Evolutionary conservation across 1,284 basidiomycete genomes (phyloP), one percentile per base, ranked within the genome.

Genomic region (Sporisorium graminicola): DNA sequence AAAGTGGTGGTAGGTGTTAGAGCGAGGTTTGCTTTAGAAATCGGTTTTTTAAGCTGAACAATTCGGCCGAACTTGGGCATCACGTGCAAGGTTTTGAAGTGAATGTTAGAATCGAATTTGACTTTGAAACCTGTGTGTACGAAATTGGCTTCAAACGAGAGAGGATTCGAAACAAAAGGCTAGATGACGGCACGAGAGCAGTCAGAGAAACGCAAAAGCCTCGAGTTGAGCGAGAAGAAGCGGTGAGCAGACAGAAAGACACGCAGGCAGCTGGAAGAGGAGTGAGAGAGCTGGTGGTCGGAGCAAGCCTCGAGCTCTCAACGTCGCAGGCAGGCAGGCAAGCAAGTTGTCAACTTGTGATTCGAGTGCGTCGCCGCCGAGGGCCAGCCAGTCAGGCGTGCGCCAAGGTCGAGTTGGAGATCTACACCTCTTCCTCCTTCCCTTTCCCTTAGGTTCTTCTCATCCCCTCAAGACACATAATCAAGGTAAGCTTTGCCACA

Each of bases 391-490:
- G 27, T 49, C n/a, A n/a, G n/a, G n/a, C n/a, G 47, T 29, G 57
- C 47, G 26, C 22, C 58, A 50, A 51, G 53, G 56, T 53, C 42
- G 58, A 54, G 58, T 54, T 66, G 57, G 64, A 58, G 44, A 56
- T 53, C 57, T 58, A 63, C 59, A 53, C 47, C 56, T 62, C 43
- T 51, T 58, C 56, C 55, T 58, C 46, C 35, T 65, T 66, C 49
- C 50, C 51, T 63, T 51, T 53, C 63, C 63, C n/a, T 66, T 60
- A 74, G 72, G 72, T 74, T 58, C 63, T 54, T 69, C 71, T 65
- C 66, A 70, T 63, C 57, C 67, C 72, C 72, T 74, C 72, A 74
- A 74, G 72, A 74, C 72, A 69, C 63, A 70, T 56, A 63, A 70
- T 59, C 59, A 66, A 74, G 72, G 72, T 74, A 70, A 74, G 72